Base-by-base conservation (phyloP, 495 filamentous ascomycete species). In the Parachaetomium inaequale region DNA sequence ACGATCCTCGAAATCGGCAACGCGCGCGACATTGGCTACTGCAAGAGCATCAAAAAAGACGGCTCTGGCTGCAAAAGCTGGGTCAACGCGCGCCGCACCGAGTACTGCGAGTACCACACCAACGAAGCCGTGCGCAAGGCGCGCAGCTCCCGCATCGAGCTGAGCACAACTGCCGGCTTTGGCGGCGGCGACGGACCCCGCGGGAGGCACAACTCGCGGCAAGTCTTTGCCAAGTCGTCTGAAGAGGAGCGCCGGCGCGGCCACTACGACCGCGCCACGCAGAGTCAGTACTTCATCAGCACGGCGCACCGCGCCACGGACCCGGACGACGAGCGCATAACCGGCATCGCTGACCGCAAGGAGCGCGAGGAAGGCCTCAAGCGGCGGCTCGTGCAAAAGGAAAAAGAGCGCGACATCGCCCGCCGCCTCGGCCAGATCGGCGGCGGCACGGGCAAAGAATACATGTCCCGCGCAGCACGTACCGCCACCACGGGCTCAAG, bases 41-140 rank as follows among this genome's bases (percentile, higher is more conserved):
- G 95, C 76, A 93, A 92, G 71, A 82, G 82, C 19, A 76, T 91
- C 52, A 89, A 89, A 66, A 92, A 89, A 65, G 92, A 96, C 75
- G 93, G 93, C 26, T 82, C 88, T 62, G 78, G 79, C 38, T 99
- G 94, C 72, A 84, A 82, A 28, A 76, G 80, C 51, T 99, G 95
- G 95, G 80, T 99, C 34, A 92, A 99, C 70, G 83, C 81, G 58
- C 82, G 90, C 11, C 90, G 91, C 67, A 96, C 92, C 7, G 88
- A 96, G 64, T 91, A 88, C 71, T 99, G 94, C 76, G 90, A 95
- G 63, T 99, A 89, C 66, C 94, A 99, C 68, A 84, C 96, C 66
- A 89, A 96, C 68, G 71, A 87, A 19, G 87, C 88, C 17, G 73
- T 97, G 2, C 84, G 87, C 53, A 89, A 88, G 63, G 85, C 85